phyloP scores from a whole-genome alignment of 1,139 yeast genomes.

The Meyerozyma elateridarum region DNA sequence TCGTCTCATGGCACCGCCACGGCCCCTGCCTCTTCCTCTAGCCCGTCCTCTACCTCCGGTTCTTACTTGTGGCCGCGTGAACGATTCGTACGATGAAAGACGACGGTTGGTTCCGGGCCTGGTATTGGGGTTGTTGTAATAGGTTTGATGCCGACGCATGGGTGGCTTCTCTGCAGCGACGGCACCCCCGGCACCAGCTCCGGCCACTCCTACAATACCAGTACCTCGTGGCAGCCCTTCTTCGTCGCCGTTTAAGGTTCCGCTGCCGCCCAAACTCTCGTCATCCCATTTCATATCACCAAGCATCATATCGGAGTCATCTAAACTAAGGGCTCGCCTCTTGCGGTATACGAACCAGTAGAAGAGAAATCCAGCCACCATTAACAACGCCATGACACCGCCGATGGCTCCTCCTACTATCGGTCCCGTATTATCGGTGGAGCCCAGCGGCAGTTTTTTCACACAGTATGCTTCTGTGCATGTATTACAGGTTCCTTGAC shows the following conservation, averaged over 20 bases:
- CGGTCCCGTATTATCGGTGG: slow-evolving; percentile 37
- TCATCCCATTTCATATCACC: slow-evolving; percentile 8
- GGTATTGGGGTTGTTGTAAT: slow-evolving; percentile 3
- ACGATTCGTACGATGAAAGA: slow-evolving; percentile 42
- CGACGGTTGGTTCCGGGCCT: slow-evolving; percentile 20
- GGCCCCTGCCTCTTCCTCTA: slow-evolving; percentile 9
- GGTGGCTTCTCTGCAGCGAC: slow-evolving; percentile 9
- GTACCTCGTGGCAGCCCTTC: slow-evolving; percentile 5
- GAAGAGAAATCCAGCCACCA: slow-evolving; percentile 29
- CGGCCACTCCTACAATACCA: neutral
- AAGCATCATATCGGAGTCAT: slow-evolving; percentile 16
- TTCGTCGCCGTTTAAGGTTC: slow-evolving; percentile 11
- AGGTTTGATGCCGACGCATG: slow-evolving; percentile 8
- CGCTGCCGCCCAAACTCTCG: slow-evolving; percentile 8
- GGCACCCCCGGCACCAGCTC: slow-evolving; percentile 7
- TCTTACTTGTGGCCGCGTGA: slow-evolving; percentile 35
- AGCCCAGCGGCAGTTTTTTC: slow-evolving; percentile 11
- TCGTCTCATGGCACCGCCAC: slow-evolving; percentile 8
- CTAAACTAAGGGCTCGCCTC: slow-evolving; percentile 15
- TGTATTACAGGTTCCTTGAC: slow-evolving; percentile 48
- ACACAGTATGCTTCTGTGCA: slow-evolving; percentile 60
- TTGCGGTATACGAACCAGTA: slow-evolving; percentile 22
- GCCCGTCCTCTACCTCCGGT: slow-evolving; percentile 16
- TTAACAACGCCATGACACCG: slow-evolving; percentile 29
- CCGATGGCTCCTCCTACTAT: slow-evolving; percentile 66